A percentile compares a stretch with the other conserved stretches of the same genome.
Conservation (phyloP, 768 basidiomycete genomes). For the Lactifluus echinatus region DNA sequence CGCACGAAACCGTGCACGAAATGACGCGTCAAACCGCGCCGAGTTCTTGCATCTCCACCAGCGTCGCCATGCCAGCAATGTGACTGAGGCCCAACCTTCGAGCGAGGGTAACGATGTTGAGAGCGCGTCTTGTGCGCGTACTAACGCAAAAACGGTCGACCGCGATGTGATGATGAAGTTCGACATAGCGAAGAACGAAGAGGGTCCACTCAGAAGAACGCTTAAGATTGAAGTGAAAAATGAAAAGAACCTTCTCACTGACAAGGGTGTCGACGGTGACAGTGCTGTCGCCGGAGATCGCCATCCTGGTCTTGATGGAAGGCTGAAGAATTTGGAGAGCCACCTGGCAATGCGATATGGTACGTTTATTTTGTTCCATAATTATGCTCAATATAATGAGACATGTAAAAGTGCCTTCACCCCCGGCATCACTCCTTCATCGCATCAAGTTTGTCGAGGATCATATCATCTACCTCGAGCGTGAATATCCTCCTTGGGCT, state of each 20-base stretch:
- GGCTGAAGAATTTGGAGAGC: constrained; percentile 56
- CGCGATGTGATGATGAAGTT: constrained; percentile 78
- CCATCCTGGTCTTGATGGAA: constrained; percentile 55
- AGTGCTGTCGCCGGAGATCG: constrained; percentile 33
- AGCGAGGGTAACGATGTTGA: constrained; percentile 26
- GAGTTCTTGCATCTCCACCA: constrained; percentile 65
- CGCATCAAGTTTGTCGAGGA: constrained; percentile 68
- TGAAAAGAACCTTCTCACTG: not conserved
- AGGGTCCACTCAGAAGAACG: constrained; percentile 63
- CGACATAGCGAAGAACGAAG: constrained; percentile 79
- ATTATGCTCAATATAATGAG: not conserved
- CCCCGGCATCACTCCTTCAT: constrained; percentile 53
- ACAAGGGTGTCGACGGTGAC: constrained; percentile 14
- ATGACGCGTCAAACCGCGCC: constrained; percentile 65
- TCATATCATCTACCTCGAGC: constrained; percentile 67
- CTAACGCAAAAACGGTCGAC: constrained; percentile 61
- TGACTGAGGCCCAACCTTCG: not conserved
- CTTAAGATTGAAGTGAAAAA: constrained; percentile 28
- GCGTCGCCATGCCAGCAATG: constrained; percentile 30
- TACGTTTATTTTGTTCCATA: constrained; percentile 23
- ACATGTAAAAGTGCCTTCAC: constrained; percentile 49
- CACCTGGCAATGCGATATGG: constrained; percentile 73
- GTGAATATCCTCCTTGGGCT: constrained; percentile 81
- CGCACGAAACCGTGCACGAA: constrained; percentile 59
- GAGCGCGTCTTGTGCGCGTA: constrained; percentile 56